Conservation (phyloP, 2,329 filamentous ascomycete genomes). For the Exophiala xenobiotica region DNA sequence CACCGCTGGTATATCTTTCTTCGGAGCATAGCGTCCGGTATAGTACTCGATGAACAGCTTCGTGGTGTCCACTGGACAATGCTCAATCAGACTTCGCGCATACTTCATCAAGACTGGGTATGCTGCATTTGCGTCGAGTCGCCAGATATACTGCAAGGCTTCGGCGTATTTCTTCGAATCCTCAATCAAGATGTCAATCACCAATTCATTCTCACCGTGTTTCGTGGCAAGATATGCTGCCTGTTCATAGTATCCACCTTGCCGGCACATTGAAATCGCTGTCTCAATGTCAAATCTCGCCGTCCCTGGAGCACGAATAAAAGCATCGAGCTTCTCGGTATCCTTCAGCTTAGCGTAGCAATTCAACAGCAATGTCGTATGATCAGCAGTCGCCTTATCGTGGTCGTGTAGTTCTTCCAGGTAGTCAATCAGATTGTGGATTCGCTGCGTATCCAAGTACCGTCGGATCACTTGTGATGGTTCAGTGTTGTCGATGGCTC, state of each 20-base stretch:
- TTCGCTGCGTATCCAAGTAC: constrained; percentile 95
- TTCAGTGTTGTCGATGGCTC: constrained; percentile 92
- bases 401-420: constrained; percentile 94
- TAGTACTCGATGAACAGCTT: constrained; percentile 93
- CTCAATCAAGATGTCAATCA: constrained; percentile 93
- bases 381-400: constrained; percentile 87
- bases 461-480: constrained; percentile 95
- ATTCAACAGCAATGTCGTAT: constrained; percentile 90
- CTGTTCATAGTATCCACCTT: constrained; percentile 95
- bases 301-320: constrained; percentile 93
- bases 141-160: constrained; percentile 87
- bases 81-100: constrained; percentile 81
- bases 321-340: constrained; percentile 90
- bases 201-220: constrained; percentile 88
- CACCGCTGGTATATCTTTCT: constrained; percentile 59
- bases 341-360: constrained; percentile 98
- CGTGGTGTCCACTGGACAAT: constrained; percentile 79
- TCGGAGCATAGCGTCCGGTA: constrained; percentile 76
- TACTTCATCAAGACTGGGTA: constrained; percentile 94
- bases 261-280: constrained; percentile 94
- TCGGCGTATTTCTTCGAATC: constrained; percentile 88
- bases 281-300: constrained; percentile 96
- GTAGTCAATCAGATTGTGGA: constrained; percentile 96
- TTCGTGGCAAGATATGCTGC: constrained; percentile 93
- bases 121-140: constrained; percentile 75